Percentiles rank a stretch among this genome's conserved stretches.
Conservation (phyloP, 768 basidiomycete genomes). For the Tulasnella sp. region DNA sequence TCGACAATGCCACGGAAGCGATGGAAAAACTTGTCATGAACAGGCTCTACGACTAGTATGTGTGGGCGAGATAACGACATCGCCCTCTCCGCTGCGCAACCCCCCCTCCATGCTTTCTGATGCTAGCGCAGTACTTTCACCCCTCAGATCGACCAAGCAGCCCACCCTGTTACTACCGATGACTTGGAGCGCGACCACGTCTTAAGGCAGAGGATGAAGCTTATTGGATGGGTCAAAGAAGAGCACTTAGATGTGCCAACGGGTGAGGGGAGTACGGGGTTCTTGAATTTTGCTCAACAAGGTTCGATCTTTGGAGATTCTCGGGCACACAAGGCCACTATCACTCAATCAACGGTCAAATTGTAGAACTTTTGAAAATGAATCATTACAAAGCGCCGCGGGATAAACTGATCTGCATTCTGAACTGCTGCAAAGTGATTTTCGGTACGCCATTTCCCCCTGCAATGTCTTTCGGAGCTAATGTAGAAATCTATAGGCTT, state of each 20-base stretch:
- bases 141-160: slow-evolving; percentile 70
- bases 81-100: background rate
- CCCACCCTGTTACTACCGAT: slow-evolving; percentile 82
- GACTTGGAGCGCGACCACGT: slow-evolving; percentile 97
- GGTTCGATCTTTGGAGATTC: slow-evolving; percentile 50
- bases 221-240: slow-evolving; percentile 90
- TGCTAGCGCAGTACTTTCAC: slow-evolving; percentile 78
- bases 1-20: slow-evolving; percentile 96
- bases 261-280: slow-evolving; percentile 62
- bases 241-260: slow-evolving; percentile 89
- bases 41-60: slow-evolving; percentile 90
- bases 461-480: background rate
- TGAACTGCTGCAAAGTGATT: slow-evolving; percentile 99
- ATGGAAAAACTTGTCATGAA: slow-evolving; percentile 99
- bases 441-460: slow-evolving; percentile 63
- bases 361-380: slow-evolving; percentile 90
- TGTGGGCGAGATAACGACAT: slow-evolving; percentile 37
- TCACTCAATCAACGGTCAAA: background rate
- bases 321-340: background rate
- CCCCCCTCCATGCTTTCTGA: slow-evolving; percentile 24
- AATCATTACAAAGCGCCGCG: slow-evolving; percentile 99
- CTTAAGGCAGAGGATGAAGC: slow-evolving; percentile 80
- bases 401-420: slow-evolving; percentile 95
- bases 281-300: slow-evolving; percentile 87
- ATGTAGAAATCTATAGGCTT: slow-evolving; percentile 58